Conservation (phyloP, 2,329 filamentous ascomycete genomes). For the Podosphaera leucotricha region DNA sequence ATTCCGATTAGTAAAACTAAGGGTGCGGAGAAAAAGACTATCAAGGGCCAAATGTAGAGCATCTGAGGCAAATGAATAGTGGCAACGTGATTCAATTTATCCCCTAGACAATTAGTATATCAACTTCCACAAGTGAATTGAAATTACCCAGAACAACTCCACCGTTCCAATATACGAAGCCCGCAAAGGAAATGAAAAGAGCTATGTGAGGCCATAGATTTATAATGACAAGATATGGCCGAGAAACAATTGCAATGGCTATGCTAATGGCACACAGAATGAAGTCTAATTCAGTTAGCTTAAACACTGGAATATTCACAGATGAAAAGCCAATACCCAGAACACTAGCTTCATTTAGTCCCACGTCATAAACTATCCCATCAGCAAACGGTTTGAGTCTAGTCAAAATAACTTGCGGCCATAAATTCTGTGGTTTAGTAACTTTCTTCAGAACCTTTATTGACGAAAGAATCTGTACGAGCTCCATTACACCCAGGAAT, state of each 20-base stretch:
- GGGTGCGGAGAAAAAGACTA: conserved; percentile 73
- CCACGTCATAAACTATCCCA: conserved; percentile 31
- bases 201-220: conserved; percentile 35
- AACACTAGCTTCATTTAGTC: conserved; percentile 23
- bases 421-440: conserved; percentile 1
- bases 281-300: conserved; percentile 22
- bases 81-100: conserved; percentile 83
- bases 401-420: conserved; percentile 2
- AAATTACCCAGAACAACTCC: conserved; percentile 68
- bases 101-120: conserved; percentile 28
- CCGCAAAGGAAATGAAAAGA: conserved; percentile 42
- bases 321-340: conserved; percentile 21
- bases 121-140: neutral
- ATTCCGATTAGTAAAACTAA: conserved; percentile 32
- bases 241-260: conserved; percentile 28
- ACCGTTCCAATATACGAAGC: conserved; percentile 68
- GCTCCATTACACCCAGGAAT: conserved; percentile 42
- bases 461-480: conserved; percentile 23
- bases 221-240: conserved; percentile 22
- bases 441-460: conserved; percentile 4
- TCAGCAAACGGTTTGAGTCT: conserved; percentile 16
- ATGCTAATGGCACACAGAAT: conserved; percentile 38
- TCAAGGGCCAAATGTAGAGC: conserved; percentile 84
- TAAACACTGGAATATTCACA: neutral
- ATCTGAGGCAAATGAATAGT: conserved; percentile 78